These are phyloP conservation scores for Dactylellina haptotyla DNA, from an alignment of 2,329 filamentous ascomycete genomes.

Conservation along the genomic window DNA sequence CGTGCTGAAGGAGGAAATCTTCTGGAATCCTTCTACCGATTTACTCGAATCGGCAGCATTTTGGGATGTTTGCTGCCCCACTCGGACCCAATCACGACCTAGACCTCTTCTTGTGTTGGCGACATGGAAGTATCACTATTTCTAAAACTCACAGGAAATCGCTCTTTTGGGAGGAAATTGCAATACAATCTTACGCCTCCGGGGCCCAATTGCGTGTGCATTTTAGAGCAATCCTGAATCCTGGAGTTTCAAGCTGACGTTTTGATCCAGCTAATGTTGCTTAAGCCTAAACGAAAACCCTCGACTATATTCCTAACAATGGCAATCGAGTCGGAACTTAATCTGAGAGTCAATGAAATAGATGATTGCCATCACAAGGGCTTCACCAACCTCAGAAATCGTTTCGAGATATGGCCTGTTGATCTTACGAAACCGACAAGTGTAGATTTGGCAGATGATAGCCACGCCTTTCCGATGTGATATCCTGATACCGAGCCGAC, in stretches of 20 bases:
- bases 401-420: neutral
- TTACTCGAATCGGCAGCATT: constrained; percentile 18
- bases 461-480: neutral
- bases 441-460: neutral
- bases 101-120: constrained; percentile 14
- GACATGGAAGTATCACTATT: neutral
- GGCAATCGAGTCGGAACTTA: constrained; percentile 26
- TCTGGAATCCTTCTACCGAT: constrained; percentile 41
- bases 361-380: neutral
- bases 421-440: neutral
- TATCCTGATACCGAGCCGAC: neutral
- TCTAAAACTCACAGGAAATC: neutral
- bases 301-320: neutral
- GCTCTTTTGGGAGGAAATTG: neutral
- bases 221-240: constrained; percentile 26
- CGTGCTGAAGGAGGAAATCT: constrained; percentile 33
- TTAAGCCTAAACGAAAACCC: neutral
- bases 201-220: constrained; percentile 14
- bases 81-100: neutral
- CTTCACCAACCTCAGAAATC: neutral
- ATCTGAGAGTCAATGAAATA: neutral
- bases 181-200: neutral
- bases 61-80: constrained; percentile 33
- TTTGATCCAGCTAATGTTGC: neutral
- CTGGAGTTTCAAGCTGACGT: constrained; percentile 8